These are phyloP conservation scores for Alternaria ethzedia DNA, from an alignment of 2,329 filamentous ascomycete genomes.

Conservation along the genomic window DNA sequence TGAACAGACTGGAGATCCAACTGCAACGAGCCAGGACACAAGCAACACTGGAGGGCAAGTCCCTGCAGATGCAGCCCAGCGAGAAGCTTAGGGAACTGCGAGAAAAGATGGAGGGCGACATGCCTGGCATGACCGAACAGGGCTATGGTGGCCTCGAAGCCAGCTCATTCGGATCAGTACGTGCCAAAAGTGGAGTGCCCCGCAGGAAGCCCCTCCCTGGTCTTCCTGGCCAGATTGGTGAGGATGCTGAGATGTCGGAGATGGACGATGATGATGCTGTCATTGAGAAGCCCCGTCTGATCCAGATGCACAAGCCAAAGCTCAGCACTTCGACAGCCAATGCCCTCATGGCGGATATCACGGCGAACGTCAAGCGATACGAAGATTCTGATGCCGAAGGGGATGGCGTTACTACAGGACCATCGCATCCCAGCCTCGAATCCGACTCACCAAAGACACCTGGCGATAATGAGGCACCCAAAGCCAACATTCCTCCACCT, in stretches of 20 bases:
- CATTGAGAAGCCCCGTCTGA: conserved; percentile 78
- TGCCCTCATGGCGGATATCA: conserved; percentile 73
- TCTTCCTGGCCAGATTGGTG: conserved; percentile 40
- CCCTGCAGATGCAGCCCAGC: conserved; percentile 84
- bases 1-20: conserved; percentile 93
- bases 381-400: conserved; percentile 77
- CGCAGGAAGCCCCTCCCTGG: conserved; percentile 49
- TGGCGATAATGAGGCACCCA: conserved; percentile 59
- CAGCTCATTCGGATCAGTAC: conserved; percentile 66
- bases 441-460: conserved; percentile 72
- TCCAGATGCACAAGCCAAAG: conserved; percentile 78
- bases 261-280: conserved; percentile 61
- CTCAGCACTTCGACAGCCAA: conserved; percentile 67
- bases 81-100: conserved; percentile 90
- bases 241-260: conserved; percentile 45
- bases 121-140: conserved; percentile 54
- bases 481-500: conserved; percentile 53
- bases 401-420: conserved; percentile 74
- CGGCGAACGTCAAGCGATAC: conserved; percentile 74
- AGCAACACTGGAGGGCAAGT: conserved; percentile 92
- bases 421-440: conserved; percentile 77
- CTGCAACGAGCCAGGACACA: conserved; percentile 97
- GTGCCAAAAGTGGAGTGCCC: conserved; percentile 50
- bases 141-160: conserved; percentile 65
- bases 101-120: conserved; percentile 84